Percentiles rank a stretch among this genome's conserved stretches.
These are phyloP conservation scores for Nakaseomyces delphensis DNA, from an alignment of 1,139 yeast species.

Conservation along the genomic window DNA sequence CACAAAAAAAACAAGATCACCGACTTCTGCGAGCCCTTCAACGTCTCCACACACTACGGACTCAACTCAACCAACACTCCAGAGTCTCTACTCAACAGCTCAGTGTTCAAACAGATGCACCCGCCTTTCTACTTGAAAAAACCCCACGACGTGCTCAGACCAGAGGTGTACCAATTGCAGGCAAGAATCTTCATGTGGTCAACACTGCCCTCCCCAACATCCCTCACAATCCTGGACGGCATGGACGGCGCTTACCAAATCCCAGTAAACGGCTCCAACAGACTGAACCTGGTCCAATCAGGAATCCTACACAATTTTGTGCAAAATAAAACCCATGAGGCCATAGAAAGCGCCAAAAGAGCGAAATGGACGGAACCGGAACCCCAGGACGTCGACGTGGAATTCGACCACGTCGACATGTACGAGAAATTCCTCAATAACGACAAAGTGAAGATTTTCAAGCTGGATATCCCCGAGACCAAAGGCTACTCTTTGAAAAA, in stretches of 20 bases:
- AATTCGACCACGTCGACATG: constrained; percentile 11
- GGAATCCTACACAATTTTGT: constrained; percentile 11
- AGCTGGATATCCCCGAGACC: constrained; percentile 1
- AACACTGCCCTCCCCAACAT: constrained; percentile 13
- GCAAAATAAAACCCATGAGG: constrained; percentile 3
- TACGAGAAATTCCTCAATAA: constrained; percentile 10
- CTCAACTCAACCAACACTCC: neutral
- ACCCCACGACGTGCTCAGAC: constrained; percentile 15
- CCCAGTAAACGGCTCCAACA: constrained; percentile 8
- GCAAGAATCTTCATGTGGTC: constrained; percentile 18
- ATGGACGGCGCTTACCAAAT: constrained; percentile 12
- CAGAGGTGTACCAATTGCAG: constrained; percentile 22
- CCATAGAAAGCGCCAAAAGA: neutral
- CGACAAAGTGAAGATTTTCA: constrained; percentile 13
- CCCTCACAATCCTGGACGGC: constrained; percentile 16
- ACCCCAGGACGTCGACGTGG: constrained; percentile 8
- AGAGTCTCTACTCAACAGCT: constrained; percentile 6
- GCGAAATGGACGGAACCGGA: neutral
- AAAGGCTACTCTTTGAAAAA: neutral
- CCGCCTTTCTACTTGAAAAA: constrained; percentile 7
- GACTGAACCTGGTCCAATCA: constrained; percentile 13
- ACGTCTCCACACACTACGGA: constrained; percentile 5
- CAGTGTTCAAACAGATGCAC: constrained; percentile 9
- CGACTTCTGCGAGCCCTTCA: constrained; percentile 2
- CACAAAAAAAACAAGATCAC: constrained; percentile 4